Percentiles rank a stretch among this genome's conserved stretches.
phyloP scores from a whole-genome alignment of 805 yeast genomes.

The Wickerhamiella occidentalis region DNA sequence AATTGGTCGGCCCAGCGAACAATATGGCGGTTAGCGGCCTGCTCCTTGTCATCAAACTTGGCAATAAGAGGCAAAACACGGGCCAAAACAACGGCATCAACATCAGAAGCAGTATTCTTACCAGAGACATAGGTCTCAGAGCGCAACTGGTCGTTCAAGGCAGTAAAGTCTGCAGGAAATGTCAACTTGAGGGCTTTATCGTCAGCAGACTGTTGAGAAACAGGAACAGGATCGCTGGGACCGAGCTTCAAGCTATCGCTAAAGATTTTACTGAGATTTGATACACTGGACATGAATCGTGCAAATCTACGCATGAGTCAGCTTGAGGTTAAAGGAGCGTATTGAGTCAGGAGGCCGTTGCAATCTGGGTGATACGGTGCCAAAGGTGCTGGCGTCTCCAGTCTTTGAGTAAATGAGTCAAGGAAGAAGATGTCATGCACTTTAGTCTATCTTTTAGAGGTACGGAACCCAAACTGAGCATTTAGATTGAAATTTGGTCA shows the following conservation, averaged over 20 bases:
- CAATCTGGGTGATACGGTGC: too few species aligned
- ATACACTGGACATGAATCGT: constrained; percentile 5
- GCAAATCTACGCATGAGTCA: constrained; percentile 7
- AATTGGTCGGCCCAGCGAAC: constrained; percentile 86
- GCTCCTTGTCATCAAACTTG: constrained; percentile 44
- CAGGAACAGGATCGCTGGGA: constrained; percentile 18
- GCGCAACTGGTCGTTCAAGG: constrained; percentile 60
- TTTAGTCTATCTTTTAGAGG: too few species aligned
- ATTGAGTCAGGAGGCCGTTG: too few species aligned
- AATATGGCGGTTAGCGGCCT: constrained; percentile 64
- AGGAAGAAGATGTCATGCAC: too few species aligned
- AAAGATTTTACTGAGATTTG: constrained; percentile 10
- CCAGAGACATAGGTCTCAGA: constrained; percentile 61
- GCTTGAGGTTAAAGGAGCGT: not conserved
- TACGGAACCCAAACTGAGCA: too few species aligned
- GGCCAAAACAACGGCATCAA: constrained; percentile 63
- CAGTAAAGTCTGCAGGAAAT: constrained; percentile 39
- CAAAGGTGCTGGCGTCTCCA: too few species aligned
- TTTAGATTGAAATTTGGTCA: too few species aligned
- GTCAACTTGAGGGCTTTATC: constrained; percentile 71
- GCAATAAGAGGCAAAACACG: constrained; percentile 49
- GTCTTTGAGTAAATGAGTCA: too few species aligned
- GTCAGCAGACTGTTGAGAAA: constrained; percentile 51
- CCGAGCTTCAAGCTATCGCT: constrained; percentile 7
- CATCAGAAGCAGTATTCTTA: constrained; percentile 43